Percentiles rank a stretch among this genome's conserved stretches.
Conservation (phyloP, 345 rosid species). For the Carallia pectinifolia region DNA sequence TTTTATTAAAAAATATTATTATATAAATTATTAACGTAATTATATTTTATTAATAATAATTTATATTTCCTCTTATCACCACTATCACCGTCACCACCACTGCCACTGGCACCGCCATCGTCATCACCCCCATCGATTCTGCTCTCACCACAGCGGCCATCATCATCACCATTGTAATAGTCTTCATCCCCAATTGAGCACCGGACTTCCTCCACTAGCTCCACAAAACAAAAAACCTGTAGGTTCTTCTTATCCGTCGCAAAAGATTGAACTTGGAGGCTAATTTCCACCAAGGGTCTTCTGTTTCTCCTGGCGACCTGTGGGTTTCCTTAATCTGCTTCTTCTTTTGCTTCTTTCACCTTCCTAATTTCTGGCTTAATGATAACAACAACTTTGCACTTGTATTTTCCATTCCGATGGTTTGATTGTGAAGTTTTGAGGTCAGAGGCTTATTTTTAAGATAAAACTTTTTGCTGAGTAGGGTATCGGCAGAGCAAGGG, state of each 20-base stretch:
- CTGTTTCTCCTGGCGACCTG: conserved; percentile 9
- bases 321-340: conserved; percentile 19
- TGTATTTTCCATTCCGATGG: too few relatives aligned
- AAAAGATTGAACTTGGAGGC: conserved; percentile 12
- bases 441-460: too few relatives aligned
- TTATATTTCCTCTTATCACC: background rate
- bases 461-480: background rate
- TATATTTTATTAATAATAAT: too few relatives aligned
- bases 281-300: background rate
- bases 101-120: background rate
- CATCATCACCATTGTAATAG: conserved; percentile 14
- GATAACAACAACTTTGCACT: too few relatives aligned
- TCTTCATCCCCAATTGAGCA: conserved; percentile 10
- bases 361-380: background rate
- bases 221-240: background rate
- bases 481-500: conserved; percentile 30
- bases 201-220: conserved; percentile 12
- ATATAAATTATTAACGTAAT: too few relatives aligned
- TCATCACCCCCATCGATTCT: background rate
- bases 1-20: too few relatives aligned
- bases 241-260: conserved; percentile 1
- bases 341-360: background rate
- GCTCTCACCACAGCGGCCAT: conserved; percentile 18
- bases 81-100: background rate
- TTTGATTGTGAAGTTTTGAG: too few relatives aligned